Percentiles rank a stretch among this genome's conserved stretches.
phyloP scores from a whole-genome alignment of 2,329 filamentous ascomycete species.

The Scedosporium dehoogii region DNA sequence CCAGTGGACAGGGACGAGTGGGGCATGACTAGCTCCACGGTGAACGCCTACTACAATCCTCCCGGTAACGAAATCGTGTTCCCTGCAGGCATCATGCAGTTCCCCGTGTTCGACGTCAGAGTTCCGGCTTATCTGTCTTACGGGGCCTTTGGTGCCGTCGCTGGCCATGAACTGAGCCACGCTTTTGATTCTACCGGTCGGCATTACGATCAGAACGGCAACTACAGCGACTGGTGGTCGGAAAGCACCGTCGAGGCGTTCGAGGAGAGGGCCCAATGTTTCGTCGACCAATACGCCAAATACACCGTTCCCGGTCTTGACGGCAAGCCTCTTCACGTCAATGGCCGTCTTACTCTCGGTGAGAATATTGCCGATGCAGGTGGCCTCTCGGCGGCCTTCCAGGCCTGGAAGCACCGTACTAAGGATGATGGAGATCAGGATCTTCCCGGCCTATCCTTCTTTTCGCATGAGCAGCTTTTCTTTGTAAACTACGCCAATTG shows the following conservation, averaged over 20 bases:
- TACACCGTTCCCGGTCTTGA: constrained; percentile 48
- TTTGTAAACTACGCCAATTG: constrained; percentile 55
- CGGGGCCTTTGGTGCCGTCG: constrained; percentile 57
- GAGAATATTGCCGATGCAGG: constrained; percentile 67
- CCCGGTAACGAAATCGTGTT: constrained; percentile 60
- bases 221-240: constrained; percentile 59
- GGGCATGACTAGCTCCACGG: constrained; percentile 48
- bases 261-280: constrained; percentile 50
- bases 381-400: constrained; percentile 51
- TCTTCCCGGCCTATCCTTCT: constrained; percentile 51
- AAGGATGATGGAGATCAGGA: constrained; percentile 37
- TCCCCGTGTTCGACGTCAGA: constrained; percentile 52
- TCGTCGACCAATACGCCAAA: constrained; percentile 56
- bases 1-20: constrained; percentile 52
- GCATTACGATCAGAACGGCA: constrained; percentile 55
- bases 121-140: constrained; percentile 58
- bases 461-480: constrained; percentile 60
- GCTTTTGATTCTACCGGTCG: constrained; percentile 59
- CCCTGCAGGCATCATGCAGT: constrained; percentile 60
- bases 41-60: constrained; percentile 59
- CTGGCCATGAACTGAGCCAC: constrained; percentile 61
- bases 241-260: constrained; percentile 48
- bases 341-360: constrained; percentile 52
- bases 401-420: constrained; percentile 54
- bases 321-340: constrained; percentile 47